These are phyloP conservation scores for Arabidopsis thaliana DNA, from an alignment of 345 rosid genomes.

Conservation along the genomic window TAIR10.1 NC_003075.7:15963501-15964000, in stretches of 20 bases:
- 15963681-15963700: slow-evolving; percentile 12
- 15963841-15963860: slow-evolving; percentile 16
- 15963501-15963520: slow-evolving; percentile 68
- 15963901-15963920: slow-evolving; percentile 7
- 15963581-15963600: slow-evolving; percentile 8
- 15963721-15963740: slow-evolving; percentile 68
- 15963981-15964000: slow-evolving; percentile 47
- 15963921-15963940: neutral
- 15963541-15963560: slow-evolving; percentile 28
- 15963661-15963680: slow-evolving; percentile 3
- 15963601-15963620: neutral
- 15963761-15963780: slow-evolving; percentile 98
- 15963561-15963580: slow-evolving; percentile 16
- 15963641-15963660: neutral
- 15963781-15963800: slow-evolving; percentile 91
- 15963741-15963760: slow-evolving; percentile 91
- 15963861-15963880: neutral
- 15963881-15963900: slow-evolving; percentile 4
- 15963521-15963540: slow-evolving; percentile 91
- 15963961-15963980: slow-evolving; percentile 36
- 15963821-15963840: slow-evolving; percentile 12
- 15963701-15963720: slow-evolving; percentile 22
- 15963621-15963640: slow-evolving; percentile 18
- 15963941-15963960: slow-evolving; percentile 20
- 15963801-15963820: slow-evolving; percentile 68